phyloP scores from a whole-genome alignment of 2,329 filamentous ascomycete genomes.

The Diaporthe sp. region DNA sequence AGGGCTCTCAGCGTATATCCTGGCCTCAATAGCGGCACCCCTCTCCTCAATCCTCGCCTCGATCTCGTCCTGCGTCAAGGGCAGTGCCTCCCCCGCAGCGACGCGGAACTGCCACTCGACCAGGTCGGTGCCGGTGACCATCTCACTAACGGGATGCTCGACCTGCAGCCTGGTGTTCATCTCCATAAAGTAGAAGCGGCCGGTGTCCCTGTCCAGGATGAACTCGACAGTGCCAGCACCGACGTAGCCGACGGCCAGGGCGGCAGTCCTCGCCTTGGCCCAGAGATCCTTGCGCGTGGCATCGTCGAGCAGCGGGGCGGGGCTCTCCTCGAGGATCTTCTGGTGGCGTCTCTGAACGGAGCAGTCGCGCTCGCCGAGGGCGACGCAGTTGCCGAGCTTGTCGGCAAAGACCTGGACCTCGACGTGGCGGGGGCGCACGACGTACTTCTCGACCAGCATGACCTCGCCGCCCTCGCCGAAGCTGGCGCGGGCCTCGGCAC shows the following conservation, averaged over 20 bases:
- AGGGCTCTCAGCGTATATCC: conserved; percentile 97
- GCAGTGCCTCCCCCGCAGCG: conserved; percentile 68
- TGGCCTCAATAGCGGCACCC: conserved; percentile 93
- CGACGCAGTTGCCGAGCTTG: conserved; percentile 80
- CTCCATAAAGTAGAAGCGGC: conserved; percentile 86
- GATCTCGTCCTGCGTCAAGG: conserved; percentile 72
- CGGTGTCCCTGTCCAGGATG: conserved; percentile 85
- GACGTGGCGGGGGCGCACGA: conserved; percentile 83
- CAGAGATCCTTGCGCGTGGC: conserved; percentile 72
- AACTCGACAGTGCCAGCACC: conserved; percentile 93
- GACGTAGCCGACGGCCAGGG: conserved; percentile 85
- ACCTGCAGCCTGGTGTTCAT: conserved; percentile 93
- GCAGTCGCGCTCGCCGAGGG: conserved; percentile 90
- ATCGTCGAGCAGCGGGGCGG: conserved; percentile 76
- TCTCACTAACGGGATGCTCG: conserved; percentile 90
- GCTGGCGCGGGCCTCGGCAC: conserved; percentile 80
- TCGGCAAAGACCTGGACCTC: conserved; percentile 95
- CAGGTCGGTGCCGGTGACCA: conserved; percentile 78
- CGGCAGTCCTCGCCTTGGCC: conserved; percentile 74
- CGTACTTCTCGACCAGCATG: conserved; percentile 88
- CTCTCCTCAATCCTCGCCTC: conserved; percentile 79
- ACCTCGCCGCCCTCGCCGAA: conserved; percentile 86
- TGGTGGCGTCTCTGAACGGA: conserved; percentile 89
- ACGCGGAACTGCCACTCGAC: conserved; percentile 97
- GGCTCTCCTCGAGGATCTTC: conserved; percentile 92